Evolutionary conservation across 2,329 filamentous ascomycete genomes (phyloP).

Genomic region (Piedraia hortae): DNA sequence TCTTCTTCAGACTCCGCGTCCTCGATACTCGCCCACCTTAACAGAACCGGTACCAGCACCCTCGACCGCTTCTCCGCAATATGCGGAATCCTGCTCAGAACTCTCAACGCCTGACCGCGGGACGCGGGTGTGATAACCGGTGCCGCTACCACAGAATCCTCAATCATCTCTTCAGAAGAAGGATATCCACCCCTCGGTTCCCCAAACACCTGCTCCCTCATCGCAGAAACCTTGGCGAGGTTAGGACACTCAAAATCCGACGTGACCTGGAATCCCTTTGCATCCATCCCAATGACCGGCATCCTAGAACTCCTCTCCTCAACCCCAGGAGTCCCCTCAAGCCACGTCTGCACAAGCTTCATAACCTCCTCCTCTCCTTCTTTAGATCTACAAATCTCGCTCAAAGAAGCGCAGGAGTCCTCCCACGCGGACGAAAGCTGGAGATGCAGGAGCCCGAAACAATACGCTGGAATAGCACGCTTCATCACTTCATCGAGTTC

Average conservation of each 20-base stretch:
- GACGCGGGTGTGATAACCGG: conserved; percentile 5
- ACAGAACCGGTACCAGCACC: conserved; percentile 56
- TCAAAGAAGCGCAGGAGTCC: conserved; percentile 47
- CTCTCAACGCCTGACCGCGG: conserved; percentile 50
- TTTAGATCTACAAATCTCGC: conserved; percentile 42
- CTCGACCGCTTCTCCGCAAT: conserved; percentile 71
- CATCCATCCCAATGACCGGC: conserved; percentile 4
- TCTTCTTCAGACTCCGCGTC: conserved; percentile 4
- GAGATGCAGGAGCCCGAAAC: conserved; percentile 72
- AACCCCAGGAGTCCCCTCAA: conserved; percentile 22
- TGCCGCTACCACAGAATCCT: conserved; percentile 2
- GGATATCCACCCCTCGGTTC: conserved; percentile 17
- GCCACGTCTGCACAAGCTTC: conserved; percentile 50
- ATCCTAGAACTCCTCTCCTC: conserved; percentile 3
- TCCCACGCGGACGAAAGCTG: conserved; percentile 71
- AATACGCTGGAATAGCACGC: conserved; percentile 49
- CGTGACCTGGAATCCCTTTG: conserved; percentile 13
- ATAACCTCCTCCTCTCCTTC: conserved; percentile 46
- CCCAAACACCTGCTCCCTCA: conserved; percentile 25
- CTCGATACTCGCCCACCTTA: conserved; percentile 39
- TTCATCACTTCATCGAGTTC: conserved; percentile 37
- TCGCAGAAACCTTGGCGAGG: conserved; percentile 28
- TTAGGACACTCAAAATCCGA: conserved; percentile 75
- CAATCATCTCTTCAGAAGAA: conserved; percentile 4
- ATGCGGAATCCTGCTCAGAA: conserved; percentile 43